Evolutionary conservation across 2,329 filamentous ascomycete genomes (phyloP).

Genomic region (Leptodontidium sp.): DNA sequence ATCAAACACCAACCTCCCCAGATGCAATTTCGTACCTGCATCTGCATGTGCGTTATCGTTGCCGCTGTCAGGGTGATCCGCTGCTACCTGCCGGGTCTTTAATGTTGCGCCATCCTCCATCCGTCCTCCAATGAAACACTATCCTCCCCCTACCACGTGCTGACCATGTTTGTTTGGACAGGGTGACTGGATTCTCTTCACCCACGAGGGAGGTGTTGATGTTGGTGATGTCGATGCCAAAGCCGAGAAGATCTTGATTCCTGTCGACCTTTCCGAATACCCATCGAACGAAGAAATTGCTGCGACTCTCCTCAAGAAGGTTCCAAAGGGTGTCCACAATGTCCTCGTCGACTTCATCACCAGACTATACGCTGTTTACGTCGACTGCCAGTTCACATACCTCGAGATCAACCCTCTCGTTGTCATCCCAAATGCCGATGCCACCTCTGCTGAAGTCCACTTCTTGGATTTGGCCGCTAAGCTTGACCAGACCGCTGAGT

Average conservation of each 20-base stretch:
- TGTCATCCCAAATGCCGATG: conserved; percentile 92
- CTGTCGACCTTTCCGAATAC: conserved; percentile 92
- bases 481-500: conserved; percentile 98
- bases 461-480: conserved; percentile 99
- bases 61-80: conserved; percentile 28
- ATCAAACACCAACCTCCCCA: conserved; percentile 29
- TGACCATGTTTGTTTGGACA: conserved; percentile 51
- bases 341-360: conserved; percentile 99
- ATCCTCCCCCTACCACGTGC: conserved; percentile 33
- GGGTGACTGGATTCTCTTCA: conserved; percentile 99
- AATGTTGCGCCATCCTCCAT: conserved; percentile 28
- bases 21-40: conserved; percentile 38
- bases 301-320: conserved; percentile 83
- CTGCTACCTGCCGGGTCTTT: conserved; percentile 13
- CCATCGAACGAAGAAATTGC: conserved; percentile 97
- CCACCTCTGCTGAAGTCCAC: conserved; percentile 92
- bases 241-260: conserved; percentile 97
- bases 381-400: conserved; percentile 99
- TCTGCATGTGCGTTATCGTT: conserved; percentile 32
- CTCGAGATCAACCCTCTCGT: conserved; percentile 99
- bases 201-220: conserved; percentile 99
- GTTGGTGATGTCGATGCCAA: conserved; percentile 99
- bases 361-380: conserved; percentile 96
- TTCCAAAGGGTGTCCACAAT: conserved; percentile 94
- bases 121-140: conserved; percentile 30